Conservation (phyloP, 257 asterid species). For the Echites panduratus region DNA sequence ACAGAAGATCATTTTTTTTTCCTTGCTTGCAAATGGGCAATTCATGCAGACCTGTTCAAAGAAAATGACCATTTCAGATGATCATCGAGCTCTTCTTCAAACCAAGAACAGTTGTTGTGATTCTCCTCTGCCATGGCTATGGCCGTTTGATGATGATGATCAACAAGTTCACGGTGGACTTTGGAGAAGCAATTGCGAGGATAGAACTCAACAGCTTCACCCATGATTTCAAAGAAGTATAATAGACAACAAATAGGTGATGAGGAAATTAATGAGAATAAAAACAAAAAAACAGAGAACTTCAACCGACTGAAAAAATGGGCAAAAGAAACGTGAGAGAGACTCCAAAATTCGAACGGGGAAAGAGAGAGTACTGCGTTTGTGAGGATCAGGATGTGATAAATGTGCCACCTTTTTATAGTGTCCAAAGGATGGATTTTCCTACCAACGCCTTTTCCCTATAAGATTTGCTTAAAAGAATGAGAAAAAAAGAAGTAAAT, state of each 20-base stretch:
- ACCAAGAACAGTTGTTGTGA: slow-evolving; percentile 53
- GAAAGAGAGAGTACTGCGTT: background rate
- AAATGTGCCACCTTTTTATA: slow-evolving; percentile 14
- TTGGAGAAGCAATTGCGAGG: slow-evolving; percentile 53
- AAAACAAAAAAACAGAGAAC: background rate
- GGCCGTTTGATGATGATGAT: slow-evolving; percentile 9
- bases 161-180: slow-evolving; percentile 36
- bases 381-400: slow-evolving; percentile 11
- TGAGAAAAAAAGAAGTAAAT: too few relatives aligned
- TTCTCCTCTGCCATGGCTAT: slow-evolving; percentile 31
- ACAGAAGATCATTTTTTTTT: background rate
- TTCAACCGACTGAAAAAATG: background rate
- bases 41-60: slow-evolving; percentile 52
- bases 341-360: background rate
- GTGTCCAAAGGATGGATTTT: background rate
- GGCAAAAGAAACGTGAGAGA: background rate
- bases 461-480: background rate
- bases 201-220: slow-evolving; percentile 59
- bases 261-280: background rate
- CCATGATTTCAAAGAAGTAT: slow-evolving; percentile 27
- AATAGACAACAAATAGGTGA: too few relatives aligned
- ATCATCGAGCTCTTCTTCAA: slow-evolving; percentile 87
- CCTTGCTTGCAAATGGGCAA: background rate
- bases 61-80: slow-evolving; percentile 96
- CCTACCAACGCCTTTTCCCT: background rate